Evolutionary conservation across 805 yeast species (phyloP).

Genomic region (Kockiozyma suomiensis): DNA sequence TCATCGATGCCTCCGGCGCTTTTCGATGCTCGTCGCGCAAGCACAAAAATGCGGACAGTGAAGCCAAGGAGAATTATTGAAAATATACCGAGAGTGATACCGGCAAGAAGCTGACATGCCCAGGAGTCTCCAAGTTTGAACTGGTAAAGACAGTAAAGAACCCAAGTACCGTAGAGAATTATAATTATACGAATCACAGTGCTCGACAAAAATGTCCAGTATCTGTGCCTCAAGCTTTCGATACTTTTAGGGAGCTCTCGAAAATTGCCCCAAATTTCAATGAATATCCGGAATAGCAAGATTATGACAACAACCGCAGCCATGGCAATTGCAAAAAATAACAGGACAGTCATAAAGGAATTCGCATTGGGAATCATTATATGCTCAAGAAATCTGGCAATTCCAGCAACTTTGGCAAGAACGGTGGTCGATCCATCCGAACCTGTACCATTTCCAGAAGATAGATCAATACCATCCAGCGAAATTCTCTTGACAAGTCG

Average conservation of each 20-base stretch:
- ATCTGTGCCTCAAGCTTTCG: slow-evolving; percentile 37
- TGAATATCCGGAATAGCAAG: slow-evolving; percentile 36
- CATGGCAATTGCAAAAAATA: slow-evolving; percentile 42
- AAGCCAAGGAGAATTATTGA: slow-evolving; percentile 36
- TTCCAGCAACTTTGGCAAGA: slow-evolving; percentile 38
- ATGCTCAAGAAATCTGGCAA: slow-evolving; percentile 40
- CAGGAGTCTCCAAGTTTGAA: slow-evolving; percentile 41
- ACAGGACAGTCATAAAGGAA: slow-evolving; percentile 40
- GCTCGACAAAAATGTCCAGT: slow-evolving; percentile 33
- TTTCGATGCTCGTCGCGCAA: slow-evolving; percentile 38
- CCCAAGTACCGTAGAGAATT: slow-evolving; percentile 43
- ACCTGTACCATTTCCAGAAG: slow-evolving; percentile 1
- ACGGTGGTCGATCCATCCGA: slow-evolving; percentile 15
- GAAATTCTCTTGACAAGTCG: slow-evolving; percentile 13
- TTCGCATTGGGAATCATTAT: slow-evolving; percentile 41
- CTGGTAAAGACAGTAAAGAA: slow-evolving; percentile 40
- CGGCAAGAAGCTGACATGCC: slow-evolving; percentile 41
- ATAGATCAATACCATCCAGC: slow-evolving; percentile 22
- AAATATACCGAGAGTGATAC: slow-evolving; percentile 38
- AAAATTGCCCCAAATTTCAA: slow-evolving; percentile 34
- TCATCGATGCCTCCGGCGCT: slow-evolving; percentile 34
- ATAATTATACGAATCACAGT: slow-evolving; percentile 39
- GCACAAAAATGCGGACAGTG: slow-evolving; percentile 37
- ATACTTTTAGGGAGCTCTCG: slow-evolving; percentile 20
- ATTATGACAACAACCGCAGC: slow-evolving; percentile 35